Base-by-base conservation (phyloP, 768 basidiomycete genomes). In the Amanita thiersii region DNA sequence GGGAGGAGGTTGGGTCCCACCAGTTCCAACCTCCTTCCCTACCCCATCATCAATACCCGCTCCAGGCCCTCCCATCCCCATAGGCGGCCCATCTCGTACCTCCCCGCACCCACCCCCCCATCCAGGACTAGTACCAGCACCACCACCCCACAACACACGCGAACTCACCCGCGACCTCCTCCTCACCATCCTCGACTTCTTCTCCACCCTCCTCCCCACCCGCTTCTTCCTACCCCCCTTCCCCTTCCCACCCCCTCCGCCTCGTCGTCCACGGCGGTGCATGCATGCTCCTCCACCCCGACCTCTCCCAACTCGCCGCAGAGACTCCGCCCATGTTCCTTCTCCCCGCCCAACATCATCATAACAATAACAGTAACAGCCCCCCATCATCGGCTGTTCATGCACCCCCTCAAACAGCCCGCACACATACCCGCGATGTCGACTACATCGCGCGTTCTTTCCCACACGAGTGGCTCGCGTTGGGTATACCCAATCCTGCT, bases 221-320 rank as follows among this genome's bases (percentile, higher is more conserved):
- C 57, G 56, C 4, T 83, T 84, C 51, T 63, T 65, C 12, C 55
- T 55, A 23, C 51, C 35, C 2, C 70, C 68, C 25, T 65, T 85
- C 3, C 70, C n/a, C 65, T n/a, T 55, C 55, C 24, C 51, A 36
- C 2, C 70, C 68, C 25, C 65, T 85, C 3, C 70, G 75, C 4
- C 66, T 86, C 12, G 75, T 84, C 36, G 65, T 81, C 0, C 83
- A 86, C 44, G 83, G 83, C 15, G 83, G 83, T 0, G 81, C 79
- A 0, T 79, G 79, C 42, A 83, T 85, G 79, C 69, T 86, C 17
- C 66, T 86, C 1, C 81, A 86, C 34, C 66, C 65, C 0, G 53
- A 58, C 1, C 53, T 73, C 0, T 53, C 63, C 41, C 44, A 46
- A 3, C 60, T 71, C 38, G 54, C 62, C 0, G 37, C 52, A 15